Base-by-base conservation (phyloP, 257 asterid species). In the Anisodus tanguticus region DNA sequence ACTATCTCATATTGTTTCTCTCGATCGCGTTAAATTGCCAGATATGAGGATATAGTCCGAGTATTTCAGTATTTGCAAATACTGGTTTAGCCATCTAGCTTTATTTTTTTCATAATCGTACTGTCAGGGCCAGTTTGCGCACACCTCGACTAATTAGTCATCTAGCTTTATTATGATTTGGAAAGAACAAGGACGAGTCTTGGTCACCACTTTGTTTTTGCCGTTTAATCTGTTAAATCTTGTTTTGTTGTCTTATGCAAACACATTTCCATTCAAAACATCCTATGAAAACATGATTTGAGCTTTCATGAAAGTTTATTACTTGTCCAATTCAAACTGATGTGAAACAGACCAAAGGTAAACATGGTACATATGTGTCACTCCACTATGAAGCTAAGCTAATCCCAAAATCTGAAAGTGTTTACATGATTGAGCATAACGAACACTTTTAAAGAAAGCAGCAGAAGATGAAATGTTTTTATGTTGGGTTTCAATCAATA, bases 321-420 rank as follows among this genome's bases (percentile, higher is more conserved):
- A 69, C 0, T 15, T 43, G 79, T 70, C 79, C 13, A 19, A 72
- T 72, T 47, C 80, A 47, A 47, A 2, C 0, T 47, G 49, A 72
- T 76, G 81, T 76, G 81, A 76, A 76, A 49, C 63, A 6, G 81
- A 76, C 81, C 81, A 76, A 53, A 19, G 43, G 63, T 19, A 76
- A 76, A 76, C 81, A 76, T 51, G 26, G 81, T 51, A 22, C 81
- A 51, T 22, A 76, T n/a, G 81, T 51, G 63, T 53, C 63, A 22
- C 17, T 76, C 81, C 62, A 76, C 47, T 11, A 26, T 51, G 81
- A 51, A 51, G 13, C 1, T 51, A 76, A 51, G 43, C 43, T 51
- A 6, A 51, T 51, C 45, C 81, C 62, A 76, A 49, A 49, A 51
- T 51, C 17, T 76, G 62, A 76, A 74, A 47, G 80, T 74, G 62